Base-by-base conservation (phyloP, 192 early-diverging fungal genomes). In the Phlyctochytrium bullatum region DNA sequence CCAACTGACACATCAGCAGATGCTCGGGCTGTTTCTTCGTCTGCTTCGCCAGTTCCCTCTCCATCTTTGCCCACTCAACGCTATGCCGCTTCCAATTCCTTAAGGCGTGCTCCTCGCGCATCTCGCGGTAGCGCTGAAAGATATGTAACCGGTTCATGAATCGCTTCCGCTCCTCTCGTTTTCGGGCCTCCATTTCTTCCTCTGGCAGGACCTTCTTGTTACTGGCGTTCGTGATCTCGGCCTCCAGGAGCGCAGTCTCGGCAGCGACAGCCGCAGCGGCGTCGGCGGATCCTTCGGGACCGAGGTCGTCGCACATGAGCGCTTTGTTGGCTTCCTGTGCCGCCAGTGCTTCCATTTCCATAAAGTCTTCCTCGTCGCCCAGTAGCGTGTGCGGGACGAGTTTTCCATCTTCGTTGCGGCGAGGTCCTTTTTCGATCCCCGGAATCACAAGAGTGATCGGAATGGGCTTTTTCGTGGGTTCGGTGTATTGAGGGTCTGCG, bases 1-100 rank as follows among this genome's bases (percentile, higher is more conserved):
- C 75, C 29, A 84, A 35, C 1, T 74, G 68, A 0, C 73, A 16
- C 83, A 84, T 84, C 0, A 84, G 61, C 14, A 84, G 63, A 23
- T 81, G 68, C 23, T 72, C 54, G 2, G 31, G 57, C 57, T 24
- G 10, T 40, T 71, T 72, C 2, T 68, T 59, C 3, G 72, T 67
- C 58, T 58, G 63, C 33, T 72, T 68, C 1, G 78, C 53, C 17
- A 80, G 16, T 3, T 34, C 2, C 2, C 60, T 30, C 51, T 80
- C 74, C 10, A 72, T 61, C 35, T 61, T n/a, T 20, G 53, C 59
- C 78, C 78, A 80, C 40, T 74, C 62, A 2, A 74, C 53, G 64
- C 67, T 71, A 34, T 80, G 78, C 10, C 75, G 71, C 59, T 74
- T 69, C 78, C 78, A 80, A 59, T 75, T 80, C 30, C 64, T 53